Evolutionary conservation across 805 yeast species (phyloP), one percentile per base, ranked within the genome.

Genomic region (Candida fluviatilis): DNA sequence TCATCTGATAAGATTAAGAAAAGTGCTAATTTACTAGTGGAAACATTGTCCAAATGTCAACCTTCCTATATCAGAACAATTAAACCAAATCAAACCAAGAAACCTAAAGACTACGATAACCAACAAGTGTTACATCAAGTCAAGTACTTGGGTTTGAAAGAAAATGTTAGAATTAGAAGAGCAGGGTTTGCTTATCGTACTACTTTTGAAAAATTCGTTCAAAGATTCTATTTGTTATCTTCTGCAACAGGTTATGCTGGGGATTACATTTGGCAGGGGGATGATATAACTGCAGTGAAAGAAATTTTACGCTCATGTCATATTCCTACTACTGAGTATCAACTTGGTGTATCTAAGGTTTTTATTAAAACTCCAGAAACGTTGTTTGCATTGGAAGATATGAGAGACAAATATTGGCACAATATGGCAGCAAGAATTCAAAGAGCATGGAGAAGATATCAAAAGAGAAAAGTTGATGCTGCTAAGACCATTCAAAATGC

Each of bases 101-200:
- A 91, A 5, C 95, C 99, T 12, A 69, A 80, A 28, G 98, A 91
- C 51, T 93, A 86, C 58, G 95, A 90, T 55, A 80, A 80, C 40
- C 79, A 76, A 39, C 95, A 89, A 48, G 99, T 93, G 5, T 70
- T 93, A 48, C 99, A 93, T 62, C 99, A 93, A 67, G 83, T 93
- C 49, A 93, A 93, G 56, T 93, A 93, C 61, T 73, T 93, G 48
- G 99, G 99, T 58, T 71, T 93, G 61, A 93, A 93, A 56, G 99
- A 93, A 62, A 93, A 93, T 61, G 98, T 93, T 36, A 78, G 98
- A 46, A 93, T 93, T 49, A 80, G 99, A 72, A 84, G 99, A 70
- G 98, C 99, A 0, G 99, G 99, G 34, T 93, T 93, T 62, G 99
- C 99, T 1, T 93, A 90, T 55, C 82, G 99, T 64, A 95, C 95